A percentile compares a stretch with the other conserved stretches of the same genome.
Conservation (phyloP, 78 protist genomes). For the Fonticula alba region DNA sequence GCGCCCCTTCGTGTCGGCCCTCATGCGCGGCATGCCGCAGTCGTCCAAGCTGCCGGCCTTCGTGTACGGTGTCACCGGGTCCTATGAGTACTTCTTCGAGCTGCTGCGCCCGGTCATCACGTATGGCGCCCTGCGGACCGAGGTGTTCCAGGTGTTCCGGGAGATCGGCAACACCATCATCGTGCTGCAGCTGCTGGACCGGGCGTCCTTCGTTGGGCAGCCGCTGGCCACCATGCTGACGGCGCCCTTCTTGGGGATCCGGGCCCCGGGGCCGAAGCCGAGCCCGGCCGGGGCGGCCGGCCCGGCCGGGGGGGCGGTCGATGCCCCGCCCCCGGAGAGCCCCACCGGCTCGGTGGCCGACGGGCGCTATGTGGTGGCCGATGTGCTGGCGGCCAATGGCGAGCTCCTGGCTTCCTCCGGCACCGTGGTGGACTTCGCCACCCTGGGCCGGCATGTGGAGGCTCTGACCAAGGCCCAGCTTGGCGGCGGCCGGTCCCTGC, state of each 20-base stretch:
- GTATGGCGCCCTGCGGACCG: constrained; percentile 50
- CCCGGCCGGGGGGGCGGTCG: constrained; percentile 2
- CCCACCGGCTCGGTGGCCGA: constrained; percentile 27
- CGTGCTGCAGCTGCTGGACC: constrained; percentile 37
- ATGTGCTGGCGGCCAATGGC: too few species aligned
- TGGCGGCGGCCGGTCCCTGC: background rate
- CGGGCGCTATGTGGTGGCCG: too few species aligned
- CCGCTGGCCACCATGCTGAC: background rate
- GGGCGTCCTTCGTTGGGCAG: too few species aligned
- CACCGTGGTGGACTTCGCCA: background rate
- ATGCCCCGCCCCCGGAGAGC: constrained; percentile 22
- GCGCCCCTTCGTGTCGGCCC: background rate
- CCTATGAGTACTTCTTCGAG: constrained; percentile 24
- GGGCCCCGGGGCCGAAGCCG: background rate
- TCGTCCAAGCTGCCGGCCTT: constrained; percentile 20
- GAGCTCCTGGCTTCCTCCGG: too few species aligned
- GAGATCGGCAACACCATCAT: constrained; percentile 47
- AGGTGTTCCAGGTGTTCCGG: constrained; percentile 55
- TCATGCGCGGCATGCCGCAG: constrained; percentile 1
- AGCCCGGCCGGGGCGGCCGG: constrained; percentile 12
- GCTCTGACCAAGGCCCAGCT: background rate
- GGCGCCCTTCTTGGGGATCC: background rate
- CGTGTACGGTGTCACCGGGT: constrained; percentile 9
- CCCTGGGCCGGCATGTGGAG: background rate
- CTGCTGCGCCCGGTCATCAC: constrained; percentile 23